phyloP scores from a whole-genome alignment of 495 filamentous ascomycete genomes.

The Podospora bellae-mahoneyi region DNA sequence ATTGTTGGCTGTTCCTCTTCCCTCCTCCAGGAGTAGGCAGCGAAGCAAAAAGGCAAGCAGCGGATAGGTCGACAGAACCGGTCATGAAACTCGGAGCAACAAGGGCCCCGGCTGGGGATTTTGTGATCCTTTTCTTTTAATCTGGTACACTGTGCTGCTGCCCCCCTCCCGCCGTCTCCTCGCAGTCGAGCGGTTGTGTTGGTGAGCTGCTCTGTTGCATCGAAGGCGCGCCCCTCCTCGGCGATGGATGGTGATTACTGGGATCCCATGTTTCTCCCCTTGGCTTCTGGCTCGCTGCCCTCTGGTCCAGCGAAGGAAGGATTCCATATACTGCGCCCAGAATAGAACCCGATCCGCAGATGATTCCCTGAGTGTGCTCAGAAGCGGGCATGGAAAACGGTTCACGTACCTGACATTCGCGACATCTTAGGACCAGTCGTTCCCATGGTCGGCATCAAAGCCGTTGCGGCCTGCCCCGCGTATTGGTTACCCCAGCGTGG shows the following conservation, averaged over 20 bases:
- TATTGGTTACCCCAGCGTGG: slow-evolving; percentile 4
- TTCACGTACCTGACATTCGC: slow-evolving; percentile 8
- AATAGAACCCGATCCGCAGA: slow-evolving; percentile 11
- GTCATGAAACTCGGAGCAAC: background rate
- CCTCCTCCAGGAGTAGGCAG: background rate
- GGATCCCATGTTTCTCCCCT: slow-evolving; percentile 6
- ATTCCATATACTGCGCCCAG: background rate
- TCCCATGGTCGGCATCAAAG: no score
- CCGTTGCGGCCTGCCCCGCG: background rate
- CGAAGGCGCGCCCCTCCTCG: slow-evolving; percentile 1
- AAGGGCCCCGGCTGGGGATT: background rate
- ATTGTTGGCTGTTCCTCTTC: slow-evolving; percentile 10
- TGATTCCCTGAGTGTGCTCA: background rate
- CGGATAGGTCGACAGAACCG: background rate
- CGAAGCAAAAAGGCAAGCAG: background rate
- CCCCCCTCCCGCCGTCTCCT: background rate
- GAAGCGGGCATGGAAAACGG: no score
- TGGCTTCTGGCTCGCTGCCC: background rate
- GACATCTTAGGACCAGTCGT: background rate
- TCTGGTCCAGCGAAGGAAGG: slow-evolving; percentile 1
- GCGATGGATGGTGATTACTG: background rate
- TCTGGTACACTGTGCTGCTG: background rate
- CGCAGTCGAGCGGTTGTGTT: background rate
- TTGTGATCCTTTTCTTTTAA: background rate
- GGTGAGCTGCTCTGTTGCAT: slow-evolving; percentile 2